Evolutionary conservation across 371 early-diverging fungal genomes (phyloP), one percentile per base, ranked within the genome.

Genomic region (Haplosporangium sp.): DNA sequence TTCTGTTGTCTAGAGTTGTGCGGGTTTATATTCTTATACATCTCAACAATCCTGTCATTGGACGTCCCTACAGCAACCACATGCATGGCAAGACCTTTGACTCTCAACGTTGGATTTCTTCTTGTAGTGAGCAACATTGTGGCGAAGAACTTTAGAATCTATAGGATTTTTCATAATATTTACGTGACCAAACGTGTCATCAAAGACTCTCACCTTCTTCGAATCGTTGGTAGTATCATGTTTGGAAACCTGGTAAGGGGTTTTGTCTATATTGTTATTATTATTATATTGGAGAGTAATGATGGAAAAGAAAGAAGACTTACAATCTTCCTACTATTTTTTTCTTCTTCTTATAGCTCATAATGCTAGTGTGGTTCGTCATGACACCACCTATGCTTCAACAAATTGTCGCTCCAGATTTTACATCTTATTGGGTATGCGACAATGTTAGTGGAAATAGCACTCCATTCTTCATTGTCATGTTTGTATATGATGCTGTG

Each of bases 91-190:
- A 74, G 85, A 53, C 90, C 90, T 13, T 37, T 88, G 1, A 61
- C 85, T 0, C 84, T 90, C 57, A 87, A 87, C 71, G 69, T 90
- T 35, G 90, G 90, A 0, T 87, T 90, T 58, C 58, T 90, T 9
- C 81, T 90, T 6, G 88, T 88, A 0, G 82, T 90, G 20, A 85
- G 90, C 70, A 90, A 90, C 55, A 86, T 90, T 85, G 89, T 90
- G 45, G 89, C 90, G 50, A 90, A 90, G 62, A 90, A 90, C 67
- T 90, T 88, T 71, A 84, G 90, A 6, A 86, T 90, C 10, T 90
- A 90, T 70, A 82, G 88, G 35, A 90, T 90, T 35, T 90, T 88
- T 62, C 86, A 90, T 67, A 90, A 90, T 44, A 88, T 90, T 8
- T 88, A 88, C 65, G 88, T 90, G 55, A 87, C 87, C 11, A 84